Conservation (phyloP, 192 early-diverging fungal genomes). For the Coemansia sp. region DNA sequence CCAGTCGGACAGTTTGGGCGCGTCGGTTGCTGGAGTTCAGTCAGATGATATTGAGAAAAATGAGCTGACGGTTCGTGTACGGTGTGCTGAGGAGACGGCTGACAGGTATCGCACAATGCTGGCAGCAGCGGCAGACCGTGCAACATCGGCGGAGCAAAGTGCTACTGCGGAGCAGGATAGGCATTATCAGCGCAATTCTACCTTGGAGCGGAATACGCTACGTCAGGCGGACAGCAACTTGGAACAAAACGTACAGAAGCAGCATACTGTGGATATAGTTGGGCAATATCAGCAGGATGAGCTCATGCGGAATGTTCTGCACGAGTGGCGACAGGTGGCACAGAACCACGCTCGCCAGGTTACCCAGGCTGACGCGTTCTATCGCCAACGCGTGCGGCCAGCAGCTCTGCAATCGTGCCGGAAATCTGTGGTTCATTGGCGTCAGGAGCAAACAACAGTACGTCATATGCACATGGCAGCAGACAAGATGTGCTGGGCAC, state of each 20-base stretch:
- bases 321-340: constrained; percentile 9
- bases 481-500: neutral
- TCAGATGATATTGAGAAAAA: too few relatives aligned
- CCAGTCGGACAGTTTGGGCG: too few relatives aligned
- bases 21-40: too few relatives aligned
- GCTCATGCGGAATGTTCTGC: neutral
- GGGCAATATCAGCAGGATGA: neutral
- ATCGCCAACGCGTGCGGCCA: neutral
- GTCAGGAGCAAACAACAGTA: constrained; percentile 3
- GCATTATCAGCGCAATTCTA: neutral
- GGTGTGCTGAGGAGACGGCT: neutral
- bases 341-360: neutral
- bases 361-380: constrained; percentile 9
- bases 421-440: constrained; percentile 4
- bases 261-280: neutral
- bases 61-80: constrained; percentile 9
- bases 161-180: neutral
- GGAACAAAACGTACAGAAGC: neutral
- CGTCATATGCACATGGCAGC: constrained; percentile 15
- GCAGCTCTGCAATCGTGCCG: constrained; percentile 6
- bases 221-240: neutral
- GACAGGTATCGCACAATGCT: neutral
- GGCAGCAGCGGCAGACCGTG: neutral
- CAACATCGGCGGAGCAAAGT: neutral
- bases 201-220: too few relatives aligned